phyloP scores from a whole-genome alignment of 2,329 filamentous ascomycete genomes.

The Chrysoporthe deuterocubensis region DNA sequence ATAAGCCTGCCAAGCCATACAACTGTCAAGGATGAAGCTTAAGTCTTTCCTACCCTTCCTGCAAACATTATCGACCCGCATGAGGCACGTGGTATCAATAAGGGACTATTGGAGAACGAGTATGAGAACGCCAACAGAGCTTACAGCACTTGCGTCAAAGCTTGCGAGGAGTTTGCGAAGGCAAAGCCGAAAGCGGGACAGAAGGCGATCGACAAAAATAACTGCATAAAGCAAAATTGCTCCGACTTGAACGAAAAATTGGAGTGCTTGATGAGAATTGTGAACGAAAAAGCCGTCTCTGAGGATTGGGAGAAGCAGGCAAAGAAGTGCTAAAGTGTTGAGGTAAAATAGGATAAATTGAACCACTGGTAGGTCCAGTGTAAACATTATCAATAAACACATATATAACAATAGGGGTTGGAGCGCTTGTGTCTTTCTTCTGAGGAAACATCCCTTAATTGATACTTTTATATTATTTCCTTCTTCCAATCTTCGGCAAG shows the following conservation, averaged over 20 bases:
- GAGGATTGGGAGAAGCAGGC: not conserved
- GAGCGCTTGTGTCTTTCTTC: no score
- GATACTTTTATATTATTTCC: no score
- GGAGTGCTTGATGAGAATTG: not conserved
- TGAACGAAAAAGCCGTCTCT: not conserved
- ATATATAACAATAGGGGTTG: no score
- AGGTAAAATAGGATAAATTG: no score
- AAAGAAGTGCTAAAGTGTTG: not conserved
- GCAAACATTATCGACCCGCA: not conserved
- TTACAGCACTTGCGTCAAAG: not conserved
- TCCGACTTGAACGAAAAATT: not conserved
- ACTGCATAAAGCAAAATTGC: not conserved
- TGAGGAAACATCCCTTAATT: no score
- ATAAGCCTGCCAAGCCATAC: not conserved
- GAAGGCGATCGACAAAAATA: not conserved
- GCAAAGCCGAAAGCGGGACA: not conserved
- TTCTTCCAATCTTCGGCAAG: no score
- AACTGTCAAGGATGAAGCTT: not conserved
- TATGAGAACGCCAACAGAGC: constrained; percentile 1
- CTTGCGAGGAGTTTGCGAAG: not conserved
- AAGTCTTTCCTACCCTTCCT: not conserved
- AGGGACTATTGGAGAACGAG: not conserved
- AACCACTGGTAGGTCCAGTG: no score
- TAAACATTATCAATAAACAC: no score
- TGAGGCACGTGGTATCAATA: not conserved